These are phyloP conservation scores for Calocera cornea DNA, from an alignment of 768 basidiomycete genomes.

Conservation along the genomic window DNA sequence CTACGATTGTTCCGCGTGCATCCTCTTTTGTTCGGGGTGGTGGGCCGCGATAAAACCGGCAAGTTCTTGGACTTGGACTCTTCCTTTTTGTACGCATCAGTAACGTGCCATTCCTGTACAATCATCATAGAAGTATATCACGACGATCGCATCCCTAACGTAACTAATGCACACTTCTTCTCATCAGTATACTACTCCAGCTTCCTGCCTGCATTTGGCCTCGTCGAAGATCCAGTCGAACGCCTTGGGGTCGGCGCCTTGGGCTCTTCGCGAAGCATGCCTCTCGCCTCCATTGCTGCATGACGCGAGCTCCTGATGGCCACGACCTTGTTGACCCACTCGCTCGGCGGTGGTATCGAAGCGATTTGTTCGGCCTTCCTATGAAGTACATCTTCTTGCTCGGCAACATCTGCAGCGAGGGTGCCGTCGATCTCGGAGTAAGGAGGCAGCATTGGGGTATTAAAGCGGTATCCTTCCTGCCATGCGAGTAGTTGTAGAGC, in stretches of 20 bases:
- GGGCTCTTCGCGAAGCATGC: background rate
- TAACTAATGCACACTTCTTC: background rate
- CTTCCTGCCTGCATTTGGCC: background rate
- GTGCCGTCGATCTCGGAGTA: slow-evolving; percentile 32
- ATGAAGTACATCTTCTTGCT: slow-evolving; percentile 15
- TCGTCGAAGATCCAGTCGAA: background rate
- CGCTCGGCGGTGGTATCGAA: slow-evolving; percentile 26
- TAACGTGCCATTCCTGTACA: background rate
- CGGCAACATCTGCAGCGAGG: background rate
- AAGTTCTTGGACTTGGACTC: background rate
- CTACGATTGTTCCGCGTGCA: slow-evolving; percentile 15
- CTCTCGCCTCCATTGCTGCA: background rate
- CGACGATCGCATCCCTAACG: background rate
- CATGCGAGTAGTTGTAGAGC: slow-evolving; percentile 3
- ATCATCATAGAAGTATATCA: slow-evolving; percentile 3
- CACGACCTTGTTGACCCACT: slow-evolving; percentile 9
- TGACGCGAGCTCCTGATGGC: slow-evolving; percentile 2
- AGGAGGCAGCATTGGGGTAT: slow-evolving; percentile 56
- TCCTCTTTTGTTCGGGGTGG: slow-evolving; percentile 2
- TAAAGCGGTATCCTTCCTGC: slow-evolving; percentile 17
- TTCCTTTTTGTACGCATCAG: background rate
- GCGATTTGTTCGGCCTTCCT: slow-evolving; percentile 29
- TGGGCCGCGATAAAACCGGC: slow-evolving; percentile 8
- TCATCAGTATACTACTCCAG: background rate
- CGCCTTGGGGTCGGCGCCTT: background rate